Base-by-base conservation (phyloP, 305 asterid genomes). In the Solanum chacoense region DNA sequence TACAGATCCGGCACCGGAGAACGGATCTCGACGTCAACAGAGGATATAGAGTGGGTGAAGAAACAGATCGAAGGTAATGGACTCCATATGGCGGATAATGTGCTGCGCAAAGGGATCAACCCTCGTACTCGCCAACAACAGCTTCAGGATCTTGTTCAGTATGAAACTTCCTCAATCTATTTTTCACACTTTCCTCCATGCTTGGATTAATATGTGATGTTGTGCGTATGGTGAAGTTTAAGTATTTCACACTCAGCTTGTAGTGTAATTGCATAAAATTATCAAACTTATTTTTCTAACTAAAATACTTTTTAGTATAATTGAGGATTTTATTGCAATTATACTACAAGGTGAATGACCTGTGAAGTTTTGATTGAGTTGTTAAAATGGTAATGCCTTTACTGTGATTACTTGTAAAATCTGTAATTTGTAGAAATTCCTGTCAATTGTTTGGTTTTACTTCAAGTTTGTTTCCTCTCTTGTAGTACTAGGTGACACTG, bases 111-210 rank as follows among this genome's bases (percentile, higher is more conserved):
- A 92, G 99, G 98, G 91, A 97, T 97, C 88, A 97, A 97, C 85
- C 99, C 99, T 31, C 96, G 99, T 63, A 96, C 98, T 26, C 98
- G 99, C 31, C 90, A 94, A 69, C 96, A 95, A 77, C 99, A 97
- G 94, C 99, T 97, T 87, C 95, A 95, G 72, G 99, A 97, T 92
- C 94, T 97, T 69, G 91, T 90, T 87, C 93, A 92, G 89, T 93
- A 88, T 18, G 91, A 18, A 16, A 84, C 59, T 59, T 67, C 80
- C 36, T 71, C 22, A 65, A 67, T 73, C 5, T 80, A 16, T 37
- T 59, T 29, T 38, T 81, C 6, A 26, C 84, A 22, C 6, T 77
- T 76, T 76, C 10, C 84, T 76, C 20, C 84, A 35, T 76, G 55
- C 31, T 77, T 77, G 20, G 55, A 76, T 76, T 36, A 77, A 11